Percentiles rank a stretch among this genome's conserved stretches.
Conservation (phyloP, 2,329 filamentous ascomycete species). For the Nemania sp. region DNA sequence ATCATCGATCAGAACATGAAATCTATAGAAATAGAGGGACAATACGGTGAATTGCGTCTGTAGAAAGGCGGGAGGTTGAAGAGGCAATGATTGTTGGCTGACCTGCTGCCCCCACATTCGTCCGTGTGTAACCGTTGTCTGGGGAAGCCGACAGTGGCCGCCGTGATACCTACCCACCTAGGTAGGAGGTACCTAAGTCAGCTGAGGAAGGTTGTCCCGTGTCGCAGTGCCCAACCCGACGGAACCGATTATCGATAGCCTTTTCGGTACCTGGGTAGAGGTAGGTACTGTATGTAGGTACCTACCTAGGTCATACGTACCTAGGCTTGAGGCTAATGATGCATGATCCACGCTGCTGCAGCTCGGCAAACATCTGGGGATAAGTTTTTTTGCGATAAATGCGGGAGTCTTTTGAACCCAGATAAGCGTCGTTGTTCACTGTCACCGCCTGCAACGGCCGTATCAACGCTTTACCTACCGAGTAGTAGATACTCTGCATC, state of each 20-base stretch:
- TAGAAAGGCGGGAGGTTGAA: constrained; percentile 22
- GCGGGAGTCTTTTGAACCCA: constrained; percentile 7
- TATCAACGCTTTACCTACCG: too few relatives aligned
- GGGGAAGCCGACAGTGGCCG: constrained; percentile 48
- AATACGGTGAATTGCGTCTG: constrained; percentile 26
- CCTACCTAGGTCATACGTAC: neutral
- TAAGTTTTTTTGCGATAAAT: constrained; percentile 16
- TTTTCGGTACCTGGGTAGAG: too few relatives aligned
- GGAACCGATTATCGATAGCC: constrained; percentile 35
- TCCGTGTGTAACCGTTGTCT: constrained; percentile 47
- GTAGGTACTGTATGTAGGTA: neutral
- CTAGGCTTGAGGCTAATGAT: constrained; percentile 1
- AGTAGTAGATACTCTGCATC: too few relatives aligned
- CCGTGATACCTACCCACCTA: neutral
- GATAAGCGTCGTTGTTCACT: constrained; percentile 21
- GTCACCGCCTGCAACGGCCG: constrained; percentile 1
- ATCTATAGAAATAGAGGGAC: constrained; percentile 21
- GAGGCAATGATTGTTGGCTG: constrained; percentile 26
- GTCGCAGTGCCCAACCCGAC: neutral
- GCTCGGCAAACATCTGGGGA: constrained; percentile 24
- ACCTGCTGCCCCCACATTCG: constrained; percentile 44
- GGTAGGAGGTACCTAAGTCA: neutral
- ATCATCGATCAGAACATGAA: neutral
- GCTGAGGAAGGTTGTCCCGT: constrained; percentile 1
- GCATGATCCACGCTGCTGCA: constrained; percentile 42